A percentile compares a stretch with the other conserved stretches of the same genome.
phyloP scores from a whole-genome alignment of 805 yeast species.

The Sungouiella thailandica region DNA sequence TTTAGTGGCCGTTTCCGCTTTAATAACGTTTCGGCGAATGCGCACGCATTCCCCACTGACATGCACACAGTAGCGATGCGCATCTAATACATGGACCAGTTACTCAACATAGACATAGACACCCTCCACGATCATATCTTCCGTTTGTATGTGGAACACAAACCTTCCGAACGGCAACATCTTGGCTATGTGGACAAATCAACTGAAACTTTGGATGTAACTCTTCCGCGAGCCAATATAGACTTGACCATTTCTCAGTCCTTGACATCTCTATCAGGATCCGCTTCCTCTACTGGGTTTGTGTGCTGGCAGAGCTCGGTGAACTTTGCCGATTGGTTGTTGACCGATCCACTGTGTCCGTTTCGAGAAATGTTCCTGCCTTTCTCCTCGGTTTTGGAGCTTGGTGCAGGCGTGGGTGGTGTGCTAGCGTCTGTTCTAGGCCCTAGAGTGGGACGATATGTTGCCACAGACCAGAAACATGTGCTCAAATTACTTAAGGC shows the following conservation, averaged over 20 bases:
- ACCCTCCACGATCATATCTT: constrained; percentile 28
- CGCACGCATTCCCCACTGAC: no score
- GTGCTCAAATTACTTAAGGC: constrained; percentile 43
- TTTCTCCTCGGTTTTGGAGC: constrained; percentile 39
- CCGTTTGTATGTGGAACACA: constrained; percentile 25
- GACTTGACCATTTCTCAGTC: constrained; percentile 32
- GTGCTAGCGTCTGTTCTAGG: constrained; percentile 39
- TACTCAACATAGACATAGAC: background rate
- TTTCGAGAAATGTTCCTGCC: constrained; percentile 12
- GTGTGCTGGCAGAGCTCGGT: constrained; percentile 55
- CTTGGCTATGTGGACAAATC: constrained; percentile 34
- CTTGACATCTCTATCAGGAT: constrained; percentile 27
- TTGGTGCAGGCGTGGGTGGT: constrained; percentile 62
- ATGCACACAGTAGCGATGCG: no score
- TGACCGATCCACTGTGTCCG: constrained; percentile 24
- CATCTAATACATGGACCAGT: constrained; percentile 1
- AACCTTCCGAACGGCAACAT: constrained; percentile 22
- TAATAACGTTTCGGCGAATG: no score
- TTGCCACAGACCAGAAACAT: constrained; percentile 58
- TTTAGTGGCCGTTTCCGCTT: constrained; percentile 43
- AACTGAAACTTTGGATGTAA: constrained; percentile 17
- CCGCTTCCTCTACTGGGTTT: constrained; percentile 54
- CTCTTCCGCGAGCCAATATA: constrained; percentile 15
- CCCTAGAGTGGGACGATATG: constrained; percentile 28
- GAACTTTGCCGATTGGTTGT: constrained; percentile 49